Conservation (phyloP, 2,329 filamentous ascomycete genomes). For the Ceratocystis huliohia region DNA sequence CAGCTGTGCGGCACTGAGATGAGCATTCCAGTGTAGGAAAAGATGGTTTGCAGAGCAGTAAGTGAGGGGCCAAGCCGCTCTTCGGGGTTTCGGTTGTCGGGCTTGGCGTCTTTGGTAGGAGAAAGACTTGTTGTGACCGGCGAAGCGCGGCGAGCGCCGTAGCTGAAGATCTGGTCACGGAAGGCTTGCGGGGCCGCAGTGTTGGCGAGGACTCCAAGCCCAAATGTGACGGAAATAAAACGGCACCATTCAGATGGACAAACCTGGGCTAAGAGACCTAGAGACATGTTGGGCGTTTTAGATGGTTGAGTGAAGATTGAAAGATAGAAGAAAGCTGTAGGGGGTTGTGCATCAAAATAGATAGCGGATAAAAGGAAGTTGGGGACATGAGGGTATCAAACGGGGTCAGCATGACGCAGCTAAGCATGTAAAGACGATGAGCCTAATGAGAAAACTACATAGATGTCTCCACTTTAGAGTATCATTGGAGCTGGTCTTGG, state of each 20-base stretch:
- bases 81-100: not conserved
- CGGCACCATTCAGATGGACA: constrained; percentile 21
- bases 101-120: not conserved
- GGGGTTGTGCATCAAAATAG: too few relatives aligned
- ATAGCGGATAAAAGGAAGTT: too few relatives aligned
- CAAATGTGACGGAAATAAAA: constrained; percentile 15
- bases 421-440: not conserved
- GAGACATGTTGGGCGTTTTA: not conserved
- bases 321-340: not conserved
- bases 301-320: too few relatives aligned
- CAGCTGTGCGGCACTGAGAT: constrained; percentile 69
- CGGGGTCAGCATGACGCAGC: too few relatives aligned
- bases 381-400: too few relatives aligned
- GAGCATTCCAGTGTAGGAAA: constrained; percentile 25
- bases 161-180: constrained; percentile 33
- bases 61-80: not conserved
- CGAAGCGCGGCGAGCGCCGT: constrained; percentile 41
- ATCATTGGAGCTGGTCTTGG: not conserved
- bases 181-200: constrained; percentile 24
- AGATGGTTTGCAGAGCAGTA: constrained; percentile 5
- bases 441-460: not conserved
- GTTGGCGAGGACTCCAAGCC: constrained; percentile 17
- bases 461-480: not conserved
- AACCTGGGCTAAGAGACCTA: constrained; percentile 9
- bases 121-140: constrained; percentile 25